Percentiles rank a stretch among this genome's conserved stretches.
Evolutionary conservation across 805 yeast species (phyloP).

Genomic region (Nakazawaea populi): DNA sequence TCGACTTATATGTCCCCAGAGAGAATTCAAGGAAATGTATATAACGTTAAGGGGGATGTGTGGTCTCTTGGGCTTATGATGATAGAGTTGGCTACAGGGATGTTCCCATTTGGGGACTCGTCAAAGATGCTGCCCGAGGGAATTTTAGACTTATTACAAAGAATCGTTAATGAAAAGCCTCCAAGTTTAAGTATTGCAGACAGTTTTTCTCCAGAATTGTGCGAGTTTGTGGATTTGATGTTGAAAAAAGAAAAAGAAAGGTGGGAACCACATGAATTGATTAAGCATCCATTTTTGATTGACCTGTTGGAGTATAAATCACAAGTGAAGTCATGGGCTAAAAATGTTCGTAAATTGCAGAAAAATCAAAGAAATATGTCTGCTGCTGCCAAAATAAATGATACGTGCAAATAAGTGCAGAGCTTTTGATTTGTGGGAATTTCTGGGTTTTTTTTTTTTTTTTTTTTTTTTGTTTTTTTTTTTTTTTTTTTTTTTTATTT

Average conservation of each 20-base stretch:
- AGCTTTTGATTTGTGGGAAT: neutral
- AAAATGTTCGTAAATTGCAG: conserved; percentile 29
- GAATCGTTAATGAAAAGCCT: conserved; percentile 90
- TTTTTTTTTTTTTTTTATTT: neutral
- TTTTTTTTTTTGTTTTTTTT: neutral
- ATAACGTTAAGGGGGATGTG: conserved; percentile 92
- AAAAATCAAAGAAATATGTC: conserved; percentile 17
- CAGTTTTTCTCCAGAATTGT: conserved; percentile 44
- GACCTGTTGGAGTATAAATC: conserved; percentile 23
- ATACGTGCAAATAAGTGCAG: neutral
- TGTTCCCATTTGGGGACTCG: conserved; percentile 63
- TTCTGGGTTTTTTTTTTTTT: neutral
- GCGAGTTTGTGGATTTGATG: conserved; percentile 69
- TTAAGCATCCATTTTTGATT: conserved; percentile 30
- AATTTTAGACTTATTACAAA: conserved; percentile 81
- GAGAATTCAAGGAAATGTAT: conserved; percentile 89
- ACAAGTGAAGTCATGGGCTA: conserved; percentile 29
- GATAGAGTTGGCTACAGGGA: conserved; percentile 82
- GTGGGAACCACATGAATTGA: conserved; percentile 67
- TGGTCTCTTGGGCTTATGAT: conserved; percentile 95
- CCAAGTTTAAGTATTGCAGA: conserved; percentile 52
- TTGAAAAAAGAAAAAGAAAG: conserved; percentile 69
- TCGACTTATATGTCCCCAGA: conserved; percentile 98
- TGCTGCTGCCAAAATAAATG: neutral
- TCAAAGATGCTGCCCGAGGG: conserved; percentile 58